Conservation (phyloP, 768 basidiomycete genomes). For the Lactifluus hygrophoroides region DNA sequence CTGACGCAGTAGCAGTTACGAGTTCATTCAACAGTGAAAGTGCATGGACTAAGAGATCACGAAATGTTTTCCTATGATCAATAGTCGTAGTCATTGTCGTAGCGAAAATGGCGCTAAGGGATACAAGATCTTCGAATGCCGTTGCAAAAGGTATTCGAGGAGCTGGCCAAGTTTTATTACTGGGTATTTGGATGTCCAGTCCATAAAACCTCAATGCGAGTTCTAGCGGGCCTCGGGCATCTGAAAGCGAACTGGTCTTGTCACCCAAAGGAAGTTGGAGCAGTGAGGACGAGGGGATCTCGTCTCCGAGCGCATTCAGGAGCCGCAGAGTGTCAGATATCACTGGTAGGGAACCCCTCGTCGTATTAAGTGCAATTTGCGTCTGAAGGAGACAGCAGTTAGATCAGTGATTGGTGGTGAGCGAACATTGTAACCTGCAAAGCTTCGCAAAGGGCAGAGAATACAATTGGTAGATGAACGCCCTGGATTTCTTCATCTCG, state of each 20-base stretch:
- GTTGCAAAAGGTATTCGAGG: conserved; percentile 45
- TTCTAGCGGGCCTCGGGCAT: conserved; percentile 8
- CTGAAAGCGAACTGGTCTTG: not conserved
- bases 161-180: conserved; percentile 13
- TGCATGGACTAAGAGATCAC: conserved; percentile 45
- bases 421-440: conserved; percentile 43
- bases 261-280: not conserved
- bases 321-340: conserved; percentile 8
- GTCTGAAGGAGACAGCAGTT: not conserved
- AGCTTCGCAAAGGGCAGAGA: conserved; percentile 57
- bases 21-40: conserved; percentile 46
- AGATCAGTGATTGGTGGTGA: not conserved
- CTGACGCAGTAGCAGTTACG: conserved; percentile 33
- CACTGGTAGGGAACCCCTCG: conserved; percentile 2
- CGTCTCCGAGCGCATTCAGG: conserved; percentile 6
- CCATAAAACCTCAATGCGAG: conserved; percentile 42
- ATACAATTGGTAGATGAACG: conserved; percentile 74
- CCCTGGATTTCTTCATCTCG: conserved; percentile 85
- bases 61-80: conserved; percentile 29
- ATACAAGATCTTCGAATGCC: conserved; percentile 46
- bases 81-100: conserved; percentile 16
- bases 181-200: conserved; percentile 23
- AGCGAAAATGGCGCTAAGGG: conserved; percentile 41
- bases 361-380: not conserved
- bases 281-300: conserved; percentile 8